phyloP scores from a whole-genome alignment of 148 eudicot species.

The Vaccinium vitisidaea region DNA sequence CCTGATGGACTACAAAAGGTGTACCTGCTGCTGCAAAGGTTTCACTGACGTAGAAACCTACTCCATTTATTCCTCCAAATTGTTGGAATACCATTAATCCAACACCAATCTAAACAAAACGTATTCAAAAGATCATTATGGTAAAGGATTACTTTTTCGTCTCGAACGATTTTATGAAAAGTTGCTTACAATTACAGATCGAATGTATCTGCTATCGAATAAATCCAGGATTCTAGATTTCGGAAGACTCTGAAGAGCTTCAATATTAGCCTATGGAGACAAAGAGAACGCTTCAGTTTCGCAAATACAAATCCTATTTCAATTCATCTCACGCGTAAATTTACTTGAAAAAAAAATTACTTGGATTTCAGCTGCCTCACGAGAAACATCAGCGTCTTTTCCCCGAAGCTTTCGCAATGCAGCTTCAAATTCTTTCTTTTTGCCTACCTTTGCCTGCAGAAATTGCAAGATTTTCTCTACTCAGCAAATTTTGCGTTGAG shows the following conservation, averaged over 20 bases:
- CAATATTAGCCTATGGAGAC: slow-evolving; percentile 41
- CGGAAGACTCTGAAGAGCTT: slow-evolving; percentile 47
- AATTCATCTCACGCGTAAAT: not conserved
- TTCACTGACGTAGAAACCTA: slow-evolving; percentile 67
- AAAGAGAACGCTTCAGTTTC: not conserved
- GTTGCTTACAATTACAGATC: slow-evolving; percentile 65
- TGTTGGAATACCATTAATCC: slow-evolving; percentile 89
- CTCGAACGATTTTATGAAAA: not conserved
- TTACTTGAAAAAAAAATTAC: slow-evolving; percentile 22
- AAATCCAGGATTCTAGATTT: slow-evolving; percentile 54
- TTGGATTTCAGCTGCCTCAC: slow-evolving; percentile 64
- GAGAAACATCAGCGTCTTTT: slow-evolving; percentile 52
- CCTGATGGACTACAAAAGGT: not conserved
- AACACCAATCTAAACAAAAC: slow-evolving; percentile 55
- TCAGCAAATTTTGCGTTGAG: not conserved
- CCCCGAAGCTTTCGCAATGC: slow-evolving; percentile 71
- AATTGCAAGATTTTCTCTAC: not conserved
- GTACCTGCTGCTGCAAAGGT: slow-evolving; percentile 68
- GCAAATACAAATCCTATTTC: not conserved
- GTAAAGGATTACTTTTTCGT: not conserved
- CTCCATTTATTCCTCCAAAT: slow-evolving; percentile 77
- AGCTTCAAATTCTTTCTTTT: slow-evolving; percentile 48
- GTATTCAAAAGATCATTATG: not conserved
- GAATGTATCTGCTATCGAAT: slow-evolving; percentile 51
- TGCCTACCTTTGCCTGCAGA: slow-evolving; percentile 63